Evolutionary conservation across 306 rosid genomes (phyloP).

Genomic region (Sesbania bispinosa): DNA sequence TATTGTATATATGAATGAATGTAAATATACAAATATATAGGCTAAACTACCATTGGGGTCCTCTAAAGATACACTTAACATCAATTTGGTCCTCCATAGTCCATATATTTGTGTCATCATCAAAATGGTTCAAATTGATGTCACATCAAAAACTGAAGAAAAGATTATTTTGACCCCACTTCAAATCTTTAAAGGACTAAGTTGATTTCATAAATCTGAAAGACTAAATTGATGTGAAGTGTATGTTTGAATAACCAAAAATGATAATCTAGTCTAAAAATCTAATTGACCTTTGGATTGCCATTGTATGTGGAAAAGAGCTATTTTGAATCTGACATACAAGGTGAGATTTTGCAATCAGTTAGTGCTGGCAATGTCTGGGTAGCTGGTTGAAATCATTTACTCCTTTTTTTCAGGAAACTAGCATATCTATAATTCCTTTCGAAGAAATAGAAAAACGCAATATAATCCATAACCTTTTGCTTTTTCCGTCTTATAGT

Average conservation of each 20-base stretch:
- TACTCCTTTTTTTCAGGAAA: no score
- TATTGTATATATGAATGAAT: conserved; percentile 41
- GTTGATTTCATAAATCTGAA: not conserved
- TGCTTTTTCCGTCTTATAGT: no score
- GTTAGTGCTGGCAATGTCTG: no score
- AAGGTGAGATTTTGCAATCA: no score
- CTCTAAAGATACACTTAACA: conserved; percentile 17
- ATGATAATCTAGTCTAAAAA: not conserved
- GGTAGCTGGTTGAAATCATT: no score
- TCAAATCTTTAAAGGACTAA: not conserved
- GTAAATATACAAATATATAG: conserved; percentile 43
- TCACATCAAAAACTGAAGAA: not conserved
- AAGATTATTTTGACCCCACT: not conserved
- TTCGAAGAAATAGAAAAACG: no score
- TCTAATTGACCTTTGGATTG: conserved; percentile 11
- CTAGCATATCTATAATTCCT: no score
- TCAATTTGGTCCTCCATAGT: conserved; percentile 17
- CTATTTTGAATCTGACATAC: not conserved
- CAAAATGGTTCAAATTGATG: conserved; percentile 9
- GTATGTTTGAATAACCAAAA: conserved; percentile 3
- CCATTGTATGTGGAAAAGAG: conserved; percentile 18
- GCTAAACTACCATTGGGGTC: conserved; percentile 3
- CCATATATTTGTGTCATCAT: conserved; percentile 4
- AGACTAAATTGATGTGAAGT: conserved; percentile 6
- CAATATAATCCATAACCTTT: no score